phyloP scores from a whole-genome alignment of 1,284 basidiomycete genomes.

The Moniliella sp. region DNA sequence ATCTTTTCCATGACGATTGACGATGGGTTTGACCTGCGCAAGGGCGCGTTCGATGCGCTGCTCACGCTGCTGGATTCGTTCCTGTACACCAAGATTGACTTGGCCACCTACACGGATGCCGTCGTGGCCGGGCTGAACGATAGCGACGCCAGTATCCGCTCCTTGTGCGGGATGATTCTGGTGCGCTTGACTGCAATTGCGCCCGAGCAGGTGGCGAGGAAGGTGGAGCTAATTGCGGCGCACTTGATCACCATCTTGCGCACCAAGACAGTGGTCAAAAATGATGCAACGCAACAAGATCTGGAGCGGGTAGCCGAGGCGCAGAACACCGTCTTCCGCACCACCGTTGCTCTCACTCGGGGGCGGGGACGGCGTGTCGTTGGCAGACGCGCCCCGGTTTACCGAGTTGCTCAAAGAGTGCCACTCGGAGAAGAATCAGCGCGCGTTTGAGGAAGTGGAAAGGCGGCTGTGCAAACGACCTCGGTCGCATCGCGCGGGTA shows the following conservation, averaged over 20 bases:
- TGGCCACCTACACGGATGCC: constrained; percentile 35
- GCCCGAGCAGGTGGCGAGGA: constrained; percentile 47
- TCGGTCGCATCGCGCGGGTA: too few relatives aligned
- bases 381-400: too few relatives aligned
- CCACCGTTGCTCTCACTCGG: too few relatives aligned
- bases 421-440: too few relatives aligned
- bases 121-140: constrained; percentile 67
- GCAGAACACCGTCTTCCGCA: constrained; percentile 59
- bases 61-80: constrained; percentile 80
- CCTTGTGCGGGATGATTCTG: constrained; percentile 80
- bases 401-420: too few relatives aligned
- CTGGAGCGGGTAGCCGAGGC: constrained; percentile 76
- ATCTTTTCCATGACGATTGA: constrained; percentile 90
- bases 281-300: constrained; percentile 81
- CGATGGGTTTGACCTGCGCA: constrained; percentile 66
- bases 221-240: constrained; percentile 64
- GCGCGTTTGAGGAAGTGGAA: too few relatives aligned
- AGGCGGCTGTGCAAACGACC: too few relatives aligned
- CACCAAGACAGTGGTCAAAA: constrained; percentile 48
- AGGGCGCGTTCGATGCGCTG: constrained; percentile 79
- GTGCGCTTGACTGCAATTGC: constrained; percentile 69
- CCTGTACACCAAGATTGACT: constrained; percentile 58
- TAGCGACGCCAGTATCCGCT: constrained; percentile 76
- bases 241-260: constrained; percentile 58
- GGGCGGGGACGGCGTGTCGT: too few relatives aligned